Conservation (phyloP, 2,329 filamentous ascomycete species). For the Monosporascus sp. region DNA sequence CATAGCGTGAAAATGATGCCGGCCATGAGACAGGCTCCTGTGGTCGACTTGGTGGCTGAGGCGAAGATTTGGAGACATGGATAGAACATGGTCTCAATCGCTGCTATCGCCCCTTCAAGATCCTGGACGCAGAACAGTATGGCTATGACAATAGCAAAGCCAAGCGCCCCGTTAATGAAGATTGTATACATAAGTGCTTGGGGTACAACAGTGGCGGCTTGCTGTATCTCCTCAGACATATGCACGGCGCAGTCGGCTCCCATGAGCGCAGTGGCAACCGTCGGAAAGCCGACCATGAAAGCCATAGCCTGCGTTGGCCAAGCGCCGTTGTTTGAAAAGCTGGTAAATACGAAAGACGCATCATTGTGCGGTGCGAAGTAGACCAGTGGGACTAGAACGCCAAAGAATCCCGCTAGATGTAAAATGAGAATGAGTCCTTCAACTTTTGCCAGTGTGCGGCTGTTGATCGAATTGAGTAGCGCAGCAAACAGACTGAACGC, state of each 20-base stretch:
- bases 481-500: constrained; percentile 33
- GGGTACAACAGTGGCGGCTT: constrained; percentile 13
- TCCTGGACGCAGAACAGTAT: constrained; percentile 18
- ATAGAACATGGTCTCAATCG: constrained; percentile 15
- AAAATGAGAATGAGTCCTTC: constrained; percentile 37
- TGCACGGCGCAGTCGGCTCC: constrained; percentile 32
- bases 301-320: constrained; percentile 40
- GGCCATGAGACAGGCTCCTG: constrained; percentile 12
- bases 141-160: constrained; percentile 16
- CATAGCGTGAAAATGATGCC: constrained; percentile 14
- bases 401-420: constrained; percentile 39
- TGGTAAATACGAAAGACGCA: constrained; percentile 38
- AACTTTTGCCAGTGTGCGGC: constrained; percentile 31
- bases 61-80: constrained; percentile 23
- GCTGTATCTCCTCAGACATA: constrained; percentile 18
- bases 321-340: constrained; percentile 41
- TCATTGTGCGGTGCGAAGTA: constrained; percentile 25
- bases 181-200: constrained; percentile 15
- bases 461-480: constrained; percentile 36
- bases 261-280: constrained; percentile 28
- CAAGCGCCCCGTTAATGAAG: constrained; percentile 16
- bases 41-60: constrained; percentile 12
- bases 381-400: constrained; percentile 32
- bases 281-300: constrained; percentile 38
- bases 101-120: constrained; percentile 8